phyloP scores from a whole-genome alignment of 345 rosid species.

The Euphorbia peplus region DNA sequence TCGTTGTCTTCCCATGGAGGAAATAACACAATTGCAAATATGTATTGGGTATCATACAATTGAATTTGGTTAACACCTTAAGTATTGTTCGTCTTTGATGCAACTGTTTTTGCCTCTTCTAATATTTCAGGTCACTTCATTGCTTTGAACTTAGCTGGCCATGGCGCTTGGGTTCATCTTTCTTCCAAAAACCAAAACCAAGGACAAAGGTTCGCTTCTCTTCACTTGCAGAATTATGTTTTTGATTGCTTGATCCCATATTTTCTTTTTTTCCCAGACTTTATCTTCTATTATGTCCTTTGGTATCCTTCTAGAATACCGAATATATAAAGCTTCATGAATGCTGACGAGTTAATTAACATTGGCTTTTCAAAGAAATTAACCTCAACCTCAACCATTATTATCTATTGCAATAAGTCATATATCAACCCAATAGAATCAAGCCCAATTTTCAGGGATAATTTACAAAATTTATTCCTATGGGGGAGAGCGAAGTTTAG shows the following conservation, averaged over 20 bases:
- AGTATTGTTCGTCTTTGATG: not conserved
- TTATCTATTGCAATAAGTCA: too few species aligned
- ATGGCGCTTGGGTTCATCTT: conserved; percentile 59
- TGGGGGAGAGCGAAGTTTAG: too few species aligned
- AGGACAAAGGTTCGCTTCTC: conserved; percentile 53
- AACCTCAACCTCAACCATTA: too few species aligned
- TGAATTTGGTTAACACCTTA: not conserved
- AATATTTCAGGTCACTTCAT: conserved; percentile 66
- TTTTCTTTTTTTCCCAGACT: not conserved
- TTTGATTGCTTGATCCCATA: not conserved
- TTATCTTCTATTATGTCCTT: not conserved
- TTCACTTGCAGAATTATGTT: not conserved
- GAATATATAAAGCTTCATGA: not conserved
- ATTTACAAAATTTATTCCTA: too few species aligned
- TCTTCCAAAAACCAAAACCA: conserved; percentile 74
- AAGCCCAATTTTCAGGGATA: too few species aligned
- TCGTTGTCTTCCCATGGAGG: not conserved
- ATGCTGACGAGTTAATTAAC: too few species aligned
- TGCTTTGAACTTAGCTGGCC: conserved; percentile 98
- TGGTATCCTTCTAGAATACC: not conserved
- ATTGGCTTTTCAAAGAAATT: too few species aligned
- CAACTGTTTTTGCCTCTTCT: conserved; percentile 11
- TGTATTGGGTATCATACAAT: not conserved
- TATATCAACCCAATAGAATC: too few species aligned
- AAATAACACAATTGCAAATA: not conserved